phyloP scores from a whole-genome alignment of 306 rosid genomes.

The Corylus americana region DNA sequence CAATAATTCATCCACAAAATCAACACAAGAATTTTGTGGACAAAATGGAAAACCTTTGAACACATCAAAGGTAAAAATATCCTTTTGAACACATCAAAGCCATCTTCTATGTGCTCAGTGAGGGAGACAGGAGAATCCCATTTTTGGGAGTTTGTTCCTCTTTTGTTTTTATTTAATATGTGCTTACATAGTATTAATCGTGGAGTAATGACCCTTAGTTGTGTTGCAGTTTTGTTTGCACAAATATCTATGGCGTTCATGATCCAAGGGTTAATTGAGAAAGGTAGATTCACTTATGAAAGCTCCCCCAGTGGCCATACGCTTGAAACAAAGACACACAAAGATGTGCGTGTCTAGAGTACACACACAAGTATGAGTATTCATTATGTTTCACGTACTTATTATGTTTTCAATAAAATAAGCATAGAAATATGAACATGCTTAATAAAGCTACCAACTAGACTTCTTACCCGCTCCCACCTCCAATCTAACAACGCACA shows the following conservation, averaged over 20 bases:
- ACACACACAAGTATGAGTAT: not conserved
- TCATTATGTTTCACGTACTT: not conserved
- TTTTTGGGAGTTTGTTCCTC: not conserved
- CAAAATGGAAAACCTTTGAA: too few species aligned
- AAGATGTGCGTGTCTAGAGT: too few species aligned
- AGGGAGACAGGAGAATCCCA: not conserved
- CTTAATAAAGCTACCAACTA: constrained; percentile 1
- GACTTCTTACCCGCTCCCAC: constrained; percentile 1
- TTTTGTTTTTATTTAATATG: not conserved
- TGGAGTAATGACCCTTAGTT: not conserved
- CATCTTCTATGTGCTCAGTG: constrained; percentile 1
- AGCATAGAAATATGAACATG: not conserved
- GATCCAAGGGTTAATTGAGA: constrained; percentile 3
- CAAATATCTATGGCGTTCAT: not conserved
- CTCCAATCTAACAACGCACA: constrained; percentile 19
- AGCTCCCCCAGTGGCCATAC: not conserved
- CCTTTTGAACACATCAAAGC: too few species aligned
- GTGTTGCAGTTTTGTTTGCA: not conserved
- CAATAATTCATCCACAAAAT: too few species aligned
- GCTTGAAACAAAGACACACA: not conserved
- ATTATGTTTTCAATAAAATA: not conserved
- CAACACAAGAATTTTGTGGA: too few species aligned
- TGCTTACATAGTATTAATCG: not conserved
- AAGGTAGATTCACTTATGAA: not conserved
- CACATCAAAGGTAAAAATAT: too few species aligned